Base-by-base conservation (phyloP, 1,139 yeast species). In the Nakaseomyces bracarensis region DNA sequence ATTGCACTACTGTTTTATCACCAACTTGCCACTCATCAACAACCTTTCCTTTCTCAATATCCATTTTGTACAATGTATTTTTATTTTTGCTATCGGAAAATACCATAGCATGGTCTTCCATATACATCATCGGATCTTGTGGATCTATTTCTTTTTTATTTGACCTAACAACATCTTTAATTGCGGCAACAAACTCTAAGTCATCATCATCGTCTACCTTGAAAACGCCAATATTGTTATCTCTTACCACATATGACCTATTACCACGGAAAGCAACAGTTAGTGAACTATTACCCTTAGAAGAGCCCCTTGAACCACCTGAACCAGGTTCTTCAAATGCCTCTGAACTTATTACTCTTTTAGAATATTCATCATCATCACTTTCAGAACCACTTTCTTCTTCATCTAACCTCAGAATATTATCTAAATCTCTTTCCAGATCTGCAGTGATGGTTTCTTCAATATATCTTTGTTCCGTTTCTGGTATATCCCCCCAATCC, bases 191-290 rank as follows among this genome's bases (percentile, higher is more conserved):
- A 53, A 74, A 86, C 45, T 77, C 73, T 37, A 86, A 63, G 16
- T 66, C 70, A 27, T 63, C 63, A 41, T 72, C 72, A 10, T 68
- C 73, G 23, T 71, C 71, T 21, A 79, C 74, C 53, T 72, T 78
- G 64, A 85, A 85, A 4, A 87, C 89, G 18, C 96, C 96, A 43
- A 87, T 68, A 52, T 75, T 77, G 58, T 84, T 68, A 7, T 89
- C 95, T 50, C 94, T 74, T 0, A 82, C 79, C 23, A 87, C 91
- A 59, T 73, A 87, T 0, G 94, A 72, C 28, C 93, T 70, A 55
- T 83, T 80, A 49, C 78, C 79, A 42, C 74, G 72, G 48, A 67
- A 74, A 1, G 95, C 91, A 14, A 85, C 79, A 0, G 83, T 78
- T 50, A 87, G 68, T 23, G 76, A 77, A 41, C 77, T 72, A 25